Evolutionary conservation across 2,329 filamentous ascomycete species (phyloP).

Genomic region (Penicillium occitanis): DNA sequence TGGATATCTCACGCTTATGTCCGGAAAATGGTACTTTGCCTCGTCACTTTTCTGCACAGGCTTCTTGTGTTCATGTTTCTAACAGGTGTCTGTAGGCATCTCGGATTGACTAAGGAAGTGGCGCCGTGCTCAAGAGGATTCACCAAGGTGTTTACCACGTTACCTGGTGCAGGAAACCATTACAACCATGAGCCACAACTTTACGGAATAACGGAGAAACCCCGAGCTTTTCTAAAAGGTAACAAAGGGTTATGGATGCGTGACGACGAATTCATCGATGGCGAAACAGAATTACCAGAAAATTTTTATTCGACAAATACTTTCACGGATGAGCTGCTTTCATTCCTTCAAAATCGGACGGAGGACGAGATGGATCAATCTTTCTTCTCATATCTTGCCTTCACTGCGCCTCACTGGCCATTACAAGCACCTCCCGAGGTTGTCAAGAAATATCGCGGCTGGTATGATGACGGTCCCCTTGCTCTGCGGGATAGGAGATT

Average conservation of each 20-base stretch:
- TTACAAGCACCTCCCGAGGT: slow-evolving; percentile 51
- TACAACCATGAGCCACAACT: slow-evolving; percentile 26
- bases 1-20: slow-evolving; percentile 36
- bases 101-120: slow-evolving; percentile 32
- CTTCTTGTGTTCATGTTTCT: too few species aligned
- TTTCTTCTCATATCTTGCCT: slow-evolving; percentile 52
- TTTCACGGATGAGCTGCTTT: neutral
- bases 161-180: slow-evolving; percentile 37
- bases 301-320: slow-evolving; percentile 1
- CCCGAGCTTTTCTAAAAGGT: neutral
- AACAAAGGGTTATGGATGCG: neutral
- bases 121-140: slow-evolving; percentile 34
- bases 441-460: slow-evolving; percentile 50
- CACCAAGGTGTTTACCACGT: slow-evolving; percentile 30
- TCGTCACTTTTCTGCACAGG: too few species aligned
- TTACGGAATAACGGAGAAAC: neutral
- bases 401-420: slow-evolving; percentile 56
- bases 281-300: neutral
- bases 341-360: slow-evolving; percentile 33
- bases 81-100: slow-evolving; percentile 26
- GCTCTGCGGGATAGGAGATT: slow-evolving; percentile 48
- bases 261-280: neutral
- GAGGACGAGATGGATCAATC: slow-evolving; percentile 41
- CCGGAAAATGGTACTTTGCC: slow-evolving; percentile 33
- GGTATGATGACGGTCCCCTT: slow-evolving; percentile 53